Base-by-base conservation (phyloP, 306 rosid species). In the Clitoria ternatea region DNA sequence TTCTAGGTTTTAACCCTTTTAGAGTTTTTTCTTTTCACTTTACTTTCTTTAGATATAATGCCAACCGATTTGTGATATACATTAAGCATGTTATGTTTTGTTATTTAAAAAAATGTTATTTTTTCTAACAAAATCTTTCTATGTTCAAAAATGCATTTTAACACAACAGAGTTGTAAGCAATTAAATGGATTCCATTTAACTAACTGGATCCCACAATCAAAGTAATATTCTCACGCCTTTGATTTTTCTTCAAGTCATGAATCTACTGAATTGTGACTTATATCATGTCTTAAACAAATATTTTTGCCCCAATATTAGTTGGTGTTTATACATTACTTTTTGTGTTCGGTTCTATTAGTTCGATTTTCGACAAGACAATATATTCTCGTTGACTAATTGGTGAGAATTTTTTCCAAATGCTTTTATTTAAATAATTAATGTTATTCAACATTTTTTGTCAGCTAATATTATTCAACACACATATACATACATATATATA, bases 171-270 rank as follows among this genome's bases (percentile, higher is more conserved):
- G 13, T 35, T 33, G 49, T 24, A 20, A 23, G 37, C 1, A 54
- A 15, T 15, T 54, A 4, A 70, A 70, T 40, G 42, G 20, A 29
- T 42, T 57, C 35, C n/a, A 4, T 11, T 12, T 20, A 57, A 71
- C 43, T 56, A 70, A 70, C 67, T 56, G 76, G 76, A 56, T 70
- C 76, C 76, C 76, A 70, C 76, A 18, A 40, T 40, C 44, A 42
- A 42, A 29, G 42, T 17, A 24, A 70, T 70, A 56, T 55, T 42
- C 64, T 22, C 7, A 15, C 0, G 15, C 32, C 14, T 42, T 39
- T 24, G 4, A 12, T 9, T 24, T 14, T 70, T 26, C 40, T 12
- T 70, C 18, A 43, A 40, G 44, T 11, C 33, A 1, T 71, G 68
- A 29, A 57, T 56, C 35, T 40, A 6, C 67, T 70, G 45, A 69